phyloP scores from a whole-genome alignment of 2,329 filamentous ascomycete species.

The Aotearoamyces nothofagi region DNA sequence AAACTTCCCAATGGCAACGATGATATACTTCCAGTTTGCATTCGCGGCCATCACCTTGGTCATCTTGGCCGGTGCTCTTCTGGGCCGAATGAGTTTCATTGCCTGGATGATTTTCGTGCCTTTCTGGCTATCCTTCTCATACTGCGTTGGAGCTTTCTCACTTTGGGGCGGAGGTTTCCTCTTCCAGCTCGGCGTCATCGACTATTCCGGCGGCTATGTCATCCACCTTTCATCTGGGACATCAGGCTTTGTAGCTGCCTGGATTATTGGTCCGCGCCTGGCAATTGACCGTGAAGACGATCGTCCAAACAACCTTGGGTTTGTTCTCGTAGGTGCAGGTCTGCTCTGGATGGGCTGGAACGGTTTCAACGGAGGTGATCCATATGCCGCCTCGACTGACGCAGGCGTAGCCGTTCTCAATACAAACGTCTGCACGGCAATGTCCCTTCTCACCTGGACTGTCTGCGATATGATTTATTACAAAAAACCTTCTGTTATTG shows the following conservation, averaged over 20 bases:
- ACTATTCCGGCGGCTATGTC: constrained; percentile 36
- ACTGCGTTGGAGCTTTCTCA: constrained; percentile 26
- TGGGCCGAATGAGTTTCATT: constrained; percentile 32
- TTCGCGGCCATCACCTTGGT: constrained; percentile 34
- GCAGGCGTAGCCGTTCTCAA: constrained; percentile 34
- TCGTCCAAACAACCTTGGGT: constrained; percentile 30
- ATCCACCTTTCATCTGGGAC: constrained; percentile 35
- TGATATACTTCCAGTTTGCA: constrained; percentile 38
- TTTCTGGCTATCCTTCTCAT: constrained; percentile 32
- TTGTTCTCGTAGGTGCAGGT: constrained; percentile 29
- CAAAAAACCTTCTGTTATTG: constrained; percentile 32
- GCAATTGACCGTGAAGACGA: constrained; percentile 27
- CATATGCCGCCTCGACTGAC: constrained; percentile 32
- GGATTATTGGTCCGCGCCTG: constrained; percentile 30
- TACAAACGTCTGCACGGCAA: constrained; percentile 32
- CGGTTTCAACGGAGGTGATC: constrained; percentile 36
- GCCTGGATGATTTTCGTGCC: constrained; percentile 37
- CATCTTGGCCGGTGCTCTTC: constrained; percentile 28
- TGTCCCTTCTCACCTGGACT: constrained; percentile 30
- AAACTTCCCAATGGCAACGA: constrained; percentile 29
- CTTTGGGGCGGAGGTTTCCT: constrained; percentile 31
- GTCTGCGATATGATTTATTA: constrained; percentile 28
- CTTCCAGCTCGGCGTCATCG: constrained; percentile 28
- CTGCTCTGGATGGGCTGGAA: constrained; percentile 38
- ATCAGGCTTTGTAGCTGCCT: constrained; percentile 29